Evolutionary conservation across 345 rosid species (phyloP), one percentile per base, ranked within the genome.

Genomic region (Salix koriyanagi): DNA sequence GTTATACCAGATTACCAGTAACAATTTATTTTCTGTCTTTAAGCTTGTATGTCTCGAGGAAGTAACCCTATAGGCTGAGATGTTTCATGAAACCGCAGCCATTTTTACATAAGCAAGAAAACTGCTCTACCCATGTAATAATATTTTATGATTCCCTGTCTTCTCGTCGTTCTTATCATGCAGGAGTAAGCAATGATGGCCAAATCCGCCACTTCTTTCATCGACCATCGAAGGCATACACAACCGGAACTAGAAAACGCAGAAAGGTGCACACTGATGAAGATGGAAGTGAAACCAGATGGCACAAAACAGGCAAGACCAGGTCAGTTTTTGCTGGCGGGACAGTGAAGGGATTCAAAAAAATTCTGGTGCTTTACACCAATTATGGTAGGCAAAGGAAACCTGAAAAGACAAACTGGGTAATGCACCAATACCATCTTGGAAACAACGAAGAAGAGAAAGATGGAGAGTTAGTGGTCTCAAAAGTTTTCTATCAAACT

Each of bases 221-320:
- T 72, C 85, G 96, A 70, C 98, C 97, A 10, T 92, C 97, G 18
- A 94, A 90, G 84, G 98, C 98, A 34, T 94, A 94, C 87, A 90
- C 97, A 65, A 94, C 97, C 0, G 98, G 98, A 62, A 91, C 95
- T 6, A 80, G 97, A 71, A 94, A 91, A 78, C 85, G 97, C 70
- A 88, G 97, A 79, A 95, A 91, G 73, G 97, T 93, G 32, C 89
- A 86, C 76, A 85, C 87, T 1, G 93, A 90, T 4, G 89, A 86
- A 65, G 91, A 90, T 48, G 97, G 93, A 8, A 90, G 84, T 75
- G 97, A 95, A 86, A 91, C 97, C 46, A 74, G 99, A 71, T 95
- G 99, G 99, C 99, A 95, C 77, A 95, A 95, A 84, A 95, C 98
- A 6, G 98, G 98, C 68, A 92, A 94, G 77, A 94, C 96, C 1